A percentile compares a stretch with the other conserved stretches of the same genome.
These are phyloP conservation scores for Penicillium paxilli DNA, from an alignment of 495 filamentous ascomycete genomes.

Conservation along the genomic window DNA sequence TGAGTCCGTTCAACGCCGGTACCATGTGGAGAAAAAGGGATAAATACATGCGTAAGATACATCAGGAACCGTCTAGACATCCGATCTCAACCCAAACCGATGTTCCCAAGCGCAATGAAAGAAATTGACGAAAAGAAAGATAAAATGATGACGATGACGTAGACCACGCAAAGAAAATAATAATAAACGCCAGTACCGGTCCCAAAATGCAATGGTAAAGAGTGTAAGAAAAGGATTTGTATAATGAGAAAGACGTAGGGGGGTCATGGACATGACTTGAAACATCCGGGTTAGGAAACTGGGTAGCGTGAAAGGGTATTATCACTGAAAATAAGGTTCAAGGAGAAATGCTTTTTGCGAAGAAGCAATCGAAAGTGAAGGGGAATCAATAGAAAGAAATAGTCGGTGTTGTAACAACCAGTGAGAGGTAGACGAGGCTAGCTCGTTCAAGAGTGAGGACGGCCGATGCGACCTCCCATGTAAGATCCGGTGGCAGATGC, in stretches of 20 bases:
- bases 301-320: slow-evolving; percentile 17
- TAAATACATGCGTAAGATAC: slow-evolving; percentile 17
- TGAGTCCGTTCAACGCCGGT: slow-evolving; percentile 5
- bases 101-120: neutral
- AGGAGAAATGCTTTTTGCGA: slow-evolving; percentile 21
- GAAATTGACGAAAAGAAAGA: neutral
- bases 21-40: slow-evolving; percentile 3
- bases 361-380: slow-evolving; percentile 1
- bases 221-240: neutral
- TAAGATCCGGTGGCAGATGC: slow-evolving; percentile 46
- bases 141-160: neutral
- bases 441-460: slow-evolving; percentile 33
- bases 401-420: neutral
- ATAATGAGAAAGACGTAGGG: neutral
- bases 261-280: neutral
- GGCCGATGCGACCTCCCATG: slow-evolving; percentile 39
- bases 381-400: neutral
- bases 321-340: slow-evolving; percentile 21
- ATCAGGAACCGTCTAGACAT: slow-evolving; percentile 7
- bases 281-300: neutral
- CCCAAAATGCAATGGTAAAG: neutral
- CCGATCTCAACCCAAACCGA: slow-evolving; percentile 1
- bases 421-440: slow-evolving; percentile 14
- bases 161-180: neutral
- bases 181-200: neutral